A percentile compares a stretch with the other conserved stretches of the same genome.
Evolutionary conservation across 1,284 basidiomycete genomes (phyloP).

Genomic region (Sparassis latifolia): DNA sequence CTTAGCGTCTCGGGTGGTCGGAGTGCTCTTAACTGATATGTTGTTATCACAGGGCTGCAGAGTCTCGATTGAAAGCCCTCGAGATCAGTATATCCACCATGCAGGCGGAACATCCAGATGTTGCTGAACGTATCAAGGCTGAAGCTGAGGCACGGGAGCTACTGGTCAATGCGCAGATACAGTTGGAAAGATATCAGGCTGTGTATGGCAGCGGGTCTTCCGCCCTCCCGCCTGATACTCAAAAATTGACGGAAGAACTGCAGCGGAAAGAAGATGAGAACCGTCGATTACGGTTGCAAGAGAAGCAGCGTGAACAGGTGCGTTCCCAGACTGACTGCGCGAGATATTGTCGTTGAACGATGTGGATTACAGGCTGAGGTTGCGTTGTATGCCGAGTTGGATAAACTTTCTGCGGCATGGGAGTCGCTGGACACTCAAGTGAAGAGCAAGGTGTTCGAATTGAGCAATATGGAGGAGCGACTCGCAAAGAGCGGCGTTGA

Average conservation of each 20-base stretch:
- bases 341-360: background rate
- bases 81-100: conserved; percentile 43
- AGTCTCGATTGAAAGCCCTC: conserved; percentile 43
- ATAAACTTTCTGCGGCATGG: conserved; percentile 84
- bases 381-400: conserved; percentile 82
- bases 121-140: conserved; percentile 37
- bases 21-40: background rate
- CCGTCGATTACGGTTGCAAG: conserved; percentile 47
- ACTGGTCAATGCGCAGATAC: conserved; percentile 36
- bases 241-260: conserved; percentile 48
- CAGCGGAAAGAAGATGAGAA: conserved; percentile 59
- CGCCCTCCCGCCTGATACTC: conserved; percentile 39
- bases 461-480: conserved; percentile 73
- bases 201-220: conserved; percentile 54
- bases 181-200: conserved; percentile 56
- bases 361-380: conserved; percentile 49
- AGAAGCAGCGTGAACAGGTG: conserved; percentile 49
- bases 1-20: conserved; percentile 11
- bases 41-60: conserved; percentile 38
- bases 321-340: conserved; percentile 4
- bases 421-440: conserved; percentile 81
- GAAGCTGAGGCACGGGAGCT: conserved; percentile 52
- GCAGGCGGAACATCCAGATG: conserved; percentile 41
- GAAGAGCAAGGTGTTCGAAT: conserved; percentile 80
- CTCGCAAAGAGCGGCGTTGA: conserved; percentile 58